Evolutionary conservation across 768 basidiomycete species (phyloP), one percentile per base, ranked within the genome.

Genomic region (Tubosaeta sp.): DNA sequence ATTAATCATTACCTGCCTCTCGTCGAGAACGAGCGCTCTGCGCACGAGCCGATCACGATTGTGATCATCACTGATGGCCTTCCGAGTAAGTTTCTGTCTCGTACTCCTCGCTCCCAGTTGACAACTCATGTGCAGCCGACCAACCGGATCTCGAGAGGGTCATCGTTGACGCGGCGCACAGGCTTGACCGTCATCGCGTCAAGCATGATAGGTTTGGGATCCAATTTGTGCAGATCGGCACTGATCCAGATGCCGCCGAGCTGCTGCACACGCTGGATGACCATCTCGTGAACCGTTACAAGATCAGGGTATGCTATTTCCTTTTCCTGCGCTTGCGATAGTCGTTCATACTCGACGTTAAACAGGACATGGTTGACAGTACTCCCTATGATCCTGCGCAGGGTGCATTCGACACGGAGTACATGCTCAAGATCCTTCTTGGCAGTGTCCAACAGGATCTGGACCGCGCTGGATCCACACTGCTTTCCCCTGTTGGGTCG

Each of bases 191-290:
- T 32, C 66, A 60, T 1, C 59, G 59, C 3, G 63, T 67, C 46
- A 72, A 63, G 22, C 58, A 67, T 2, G 63, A 68, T n/a, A 72
- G 73, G 62, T 65, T 79, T 6, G 73, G 76, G 10, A 65, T 79
- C 25, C 73, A 75, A 36, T 74, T 79, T 34, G 64, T 79, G 31
- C 77, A 78, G 54, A 73, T 78, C 21, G 77, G 77, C 0, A 63
- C 67, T 3, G 69, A 69, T 45, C 49, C 56, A 1, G 71, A 47
- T 44, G 74, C 76, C 3, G 55, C 73, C 1, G 71, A 71, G 39
- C 64, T 74, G 13, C 52, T 77, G 31, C 70, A 70, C 52, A 66
- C 58, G 16, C 64, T 77, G 1, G 75, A 76, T 44, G 69, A 75
- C 52, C 68, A 71, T 14, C 63, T 76, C 9, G 55, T 56, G 44